Base-by-base conservation (phyloP, 768 basidiomycete species). In the Mycena capillaripes region DNA sequence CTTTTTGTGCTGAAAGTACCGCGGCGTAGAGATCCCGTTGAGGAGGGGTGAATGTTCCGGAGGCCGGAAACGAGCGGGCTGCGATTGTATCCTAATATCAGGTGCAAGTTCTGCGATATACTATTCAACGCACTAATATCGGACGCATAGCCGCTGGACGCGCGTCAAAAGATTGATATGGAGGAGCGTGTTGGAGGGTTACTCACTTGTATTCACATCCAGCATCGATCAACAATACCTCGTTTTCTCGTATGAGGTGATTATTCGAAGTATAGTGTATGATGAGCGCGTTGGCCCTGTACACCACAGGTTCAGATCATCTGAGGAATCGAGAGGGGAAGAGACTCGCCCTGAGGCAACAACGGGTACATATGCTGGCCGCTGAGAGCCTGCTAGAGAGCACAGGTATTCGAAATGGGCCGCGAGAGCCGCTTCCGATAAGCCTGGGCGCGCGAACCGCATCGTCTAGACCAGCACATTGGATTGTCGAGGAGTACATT, bases 221-320 rank as follows among this genome's bases (percentile, higher is more conserved):
- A 2, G 96, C 97, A 73, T 98, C 97, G 63, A 98, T 89, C 16
- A 98, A 86, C 19, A 98, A 85, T 75, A 95, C 84, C 76, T 99
- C 97, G 23, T 86, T 90, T 1, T 90, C 82, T 46, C 86, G 84
- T 11, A 97, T 82, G 23, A 93, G 76, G 68, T 95, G 94, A 79
- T 97, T 92, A 80, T 99, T 99, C 21, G 92, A 88, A 0, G 96
- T 97, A 79, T 99, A 99, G 77, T 99, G 98, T 71, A 99, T 96
- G 48, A 95, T 92, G 1, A 98, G 86, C 10, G 95, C 91, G 78
- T 98, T 98, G 2, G 93, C 87, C 32, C 96, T 97, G 69, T 32
- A 29, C 48, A 50, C 19, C 23, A 32, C 7, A 56, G 50, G 30
- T n/a, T 62, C 25, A 66, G 42, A 29, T 21, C 36, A 1, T 68